phyloP scores from a whole-genome alignment of 176 grass and related monocot species.

The Aechmea fasciata region DNA sequence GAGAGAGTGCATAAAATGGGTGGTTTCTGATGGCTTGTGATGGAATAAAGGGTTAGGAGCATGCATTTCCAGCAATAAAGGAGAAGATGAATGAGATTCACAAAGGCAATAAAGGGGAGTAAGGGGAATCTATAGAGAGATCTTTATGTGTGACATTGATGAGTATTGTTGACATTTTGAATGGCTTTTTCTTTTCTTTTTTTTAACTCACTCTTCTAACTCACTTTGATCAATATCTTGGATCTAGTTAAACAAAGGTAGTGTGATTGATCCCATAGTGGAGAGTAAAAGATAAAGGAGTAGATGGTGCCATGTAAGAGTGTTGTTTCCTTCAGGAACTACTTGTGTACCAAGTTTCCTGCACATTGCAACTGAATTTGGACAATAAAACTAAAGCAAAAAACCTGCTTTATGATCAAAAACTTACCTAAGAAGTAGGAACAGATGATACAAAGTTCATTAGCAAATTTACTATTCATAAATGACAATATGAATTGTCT shows the following conservation, averaged over 20 bases:
- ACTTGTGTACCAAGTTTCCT: conserved; percentile 28
- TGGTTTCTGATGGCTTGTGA: conserved; percentile 1
- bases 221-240: conserved; percentile 19
- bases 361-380: conserved; percentile 6
- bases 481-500: too few relatives aligned
- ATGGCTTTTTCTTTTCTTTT: conserved; percentile 30
- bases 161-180: conserved; percentile 37
- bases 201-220: conserved; percentile 21
- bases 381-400: neutral
- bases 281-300: conserved; percentile 9
- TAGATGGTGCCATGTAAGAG: conserved; percentile 1
- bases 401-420: neutral
- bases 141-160: conserved; percentile 47
- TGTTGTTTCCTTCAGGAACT: conserved; percentile 1
- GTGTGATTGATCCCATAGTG: conserved; percentile 20
- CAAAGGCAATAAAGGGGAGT: neutral
- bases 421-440: conserved; percentile 10
- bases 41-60: neutral
- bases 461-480: too few relatives aligned
- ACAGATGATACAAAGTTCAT: neutral
- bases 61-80: neutral
- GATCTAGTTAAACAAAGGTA: conserved; percentile 24
- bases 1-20: neutral
- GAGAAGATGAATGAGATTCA: neutral
- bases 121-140: conserved; percentile 4